Conservation (phyloP, 306 rosid species). For the Biancaea sappan region DNA sequence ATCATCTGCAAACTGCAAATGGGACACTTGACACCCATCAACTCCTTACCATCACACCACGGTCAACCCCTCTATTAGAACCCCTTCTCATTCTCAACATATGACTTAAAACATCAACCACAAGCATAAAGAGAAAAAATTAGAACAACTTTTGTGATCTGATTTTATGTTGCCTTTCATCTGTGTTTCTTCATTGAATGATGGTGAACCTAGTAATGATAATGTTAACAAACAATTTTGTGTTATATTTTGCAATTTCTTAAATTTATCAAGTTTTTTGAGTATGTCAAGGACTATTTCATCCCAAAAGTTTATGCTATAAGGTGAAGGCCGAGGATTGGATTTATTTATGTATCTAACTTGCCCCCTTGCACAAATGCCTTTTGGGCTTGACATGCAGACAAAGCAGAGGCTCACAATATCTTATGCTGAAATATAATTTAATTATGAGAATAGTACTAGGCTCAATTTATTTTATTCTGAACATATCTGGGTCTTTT, state of each 20-base stretch:
- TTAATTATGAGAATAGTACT: no score
- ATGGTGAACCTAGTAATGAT: not conserved
- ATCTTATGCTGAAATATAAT: not conserved
- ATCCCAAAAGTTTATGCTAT: not conserved
- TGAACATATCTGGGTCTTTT: not conserved
- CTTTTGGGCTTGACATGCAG: not conserved
- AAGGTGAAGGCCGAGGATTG: not conserved
- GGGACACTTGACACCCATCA: no score
- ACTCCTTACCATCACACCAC: no score
- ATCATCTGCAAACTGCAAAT: no score
- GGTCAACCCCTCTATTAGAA: no score
- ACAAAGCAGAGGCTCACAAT: not conserved
- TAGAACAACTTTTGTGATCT: no score
- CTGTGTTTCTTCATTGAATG: not conserved
- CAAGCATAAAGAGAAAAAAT: no score
- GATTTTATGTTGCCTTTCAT: slow-evolving; percentile 17
- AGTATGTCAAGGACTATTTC: not conserved
- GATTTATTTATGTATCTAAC: not conserved
- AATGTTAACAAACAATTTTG: not conserved
- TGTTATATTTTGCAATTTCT: slow-evolving; percentile 9
- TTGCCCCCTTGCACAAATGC: not conserved
- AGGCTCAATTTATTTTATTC: no score
- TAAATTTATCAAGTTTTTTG: slow-evolving; percentile 16
- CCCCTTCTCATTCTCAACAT: no score
- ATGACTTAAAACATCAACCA: no score